Percentiles rank a stretch among this genome's conserved stretches.
phyloP scores from a whole-genome alignment of 306 rosid species.

The Elaeagnus macrophylla region DNA sequence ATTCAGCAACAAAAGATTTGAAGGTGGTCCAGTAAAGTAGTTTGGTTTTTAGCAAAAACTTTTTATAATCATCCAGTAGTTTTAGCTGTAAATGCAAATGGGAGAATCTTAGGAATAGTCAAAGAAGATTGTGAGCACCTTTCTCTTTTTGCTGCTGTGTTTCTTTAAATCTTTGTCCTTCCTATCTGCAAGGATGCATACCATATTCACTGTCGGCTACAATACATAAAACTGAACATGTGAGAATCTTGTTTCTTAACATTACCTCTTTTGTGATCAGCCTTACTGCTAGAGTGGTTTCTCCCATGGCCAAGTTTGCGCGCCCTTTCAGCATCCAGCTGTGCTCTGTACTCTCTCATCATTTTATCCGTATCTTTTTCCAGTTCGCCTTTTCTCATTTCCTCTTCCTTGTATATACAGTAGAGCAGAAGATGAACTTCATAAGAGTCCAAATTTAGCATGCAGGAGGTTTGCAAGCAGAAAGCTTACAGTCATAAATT shows the following conservation, averaged over 20 bases:
- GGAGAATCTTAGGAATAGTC: neutral
- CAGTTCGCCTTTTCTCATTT: slow-evolving; percentile 76
- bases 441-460: neutral
- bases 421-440: neutral
- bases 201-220: too few relatives aligned
- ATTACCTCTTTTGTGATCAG: slow-evolving; percentile 61
- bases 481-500: neutral
- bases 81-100: slow-evolving; percentile 6
- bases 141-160: slow-evolving; percentile 79
- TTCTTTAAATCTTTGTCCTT: slow-evolving; percentile 73
- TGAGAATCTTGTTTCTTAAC: neutral
- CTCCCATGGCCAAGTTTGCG: slow-evolving; percentile 84
- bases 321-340: slow-evolving; percentile 91
- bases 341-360: slow-evolving; percentile 99
- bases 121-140: slow-evolving; percentile 37
- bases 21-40: too few relatives aligned
- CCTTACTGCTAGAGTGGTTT: slow-evolving; percentile 64
- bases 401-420: slow-evolving; percentile 66
- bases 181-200: slow-evolving; percentile 49
- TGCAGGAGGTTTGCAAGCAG: neutral
- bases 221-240: too few relatives aligned
- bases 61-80: neutral
- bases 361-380: slow-evolving; percentile 86
- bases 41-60: too few relatives aligned
- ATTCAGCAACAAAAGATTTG: too few relatives aligned